These are phyloP conservation scores for Epipyxis sp. DNA, from an alignment of 108 stramenopile genomes.

Conservation along the genomic window DNA sequence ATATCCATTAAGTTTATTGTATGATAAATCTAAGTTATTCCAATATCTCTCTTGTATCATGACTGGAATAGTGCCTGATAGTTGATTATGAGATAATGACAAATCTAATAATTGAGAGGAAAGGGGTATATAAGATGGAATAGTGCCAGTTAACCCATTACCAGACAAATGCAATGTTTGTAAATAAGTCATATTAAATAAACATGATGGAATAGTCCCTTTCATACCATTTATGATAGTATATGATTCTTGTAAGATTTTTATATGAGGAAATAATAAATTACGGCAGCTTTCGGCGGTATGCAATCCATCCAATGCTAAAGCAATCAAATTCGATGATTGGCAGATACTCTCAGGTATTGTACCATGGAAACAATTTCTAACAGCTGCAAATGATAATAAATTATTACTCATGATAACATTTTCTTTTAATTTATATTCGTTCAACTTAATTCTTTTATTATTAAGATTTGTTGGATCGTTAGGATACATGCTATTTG, in stretches of 20 bases:
- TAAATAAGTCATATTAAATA: neutral
- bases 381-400: too few relatives aligned
- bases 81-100: neutral
- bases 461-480: too few relatives aligned
- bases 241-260: too few relatives aligned
- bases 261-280: neutral
- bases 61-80: neutral
- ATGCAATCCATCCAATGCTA: slow-evolving; percentile 20
- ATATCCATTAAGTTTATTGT: neutral
- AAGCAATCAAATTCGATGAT: neutral
- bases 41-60: neutral
- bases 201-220: slow-evolving; percentile 9
- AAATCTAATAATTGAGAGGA: too few relatives aligned
- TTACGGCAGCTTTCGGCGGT: neutral
- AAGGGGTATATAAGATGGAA: too few relatives aligned
- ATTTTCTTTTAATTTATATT: too few relatives aligned
- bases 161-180: slow-evolving; percentile 32
- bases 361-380: neutral
- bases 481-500: too few relatives aligned
- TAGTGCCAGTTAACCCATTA: neutral
- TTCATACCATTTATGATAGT: neutral
- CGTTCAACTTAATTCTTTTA: too few relatives aligned
- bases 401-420: too few relatives aligned
- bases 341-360: neutral
- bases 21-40: neutral